These are phyloP conservation scores for Medicago arabica DNA, from an alignment of 306 rosid species.

Conservation along the genomic window DNA sequence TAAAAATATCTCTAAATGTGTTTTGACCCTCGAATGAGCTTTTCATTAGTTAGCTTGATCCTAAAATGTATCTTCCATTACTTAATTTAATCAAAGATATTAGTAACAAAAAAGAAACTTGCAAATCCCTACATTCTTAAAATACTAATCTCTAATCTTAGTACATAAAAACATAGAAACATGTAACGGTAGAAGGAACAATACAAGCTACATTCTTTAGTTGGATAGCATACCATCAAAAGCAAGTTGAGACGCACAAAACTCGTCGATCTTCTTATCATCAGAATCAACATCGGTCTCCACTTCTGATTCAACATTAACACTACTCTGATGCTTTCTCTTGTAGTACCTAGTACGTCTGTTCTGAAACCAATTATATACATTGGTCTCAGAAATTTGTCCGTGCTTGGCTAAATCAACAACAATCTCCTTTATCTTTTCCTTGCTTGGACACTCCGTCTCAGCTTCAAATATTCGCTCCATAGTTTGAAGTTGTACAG, in stretches of 20 bases:
- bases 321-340: conserved; percentile 65
- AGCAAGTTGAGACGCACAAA: conserved; percentile 54
- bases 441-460: conserved; percentile 87
- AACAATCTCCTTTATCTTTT: conserved; percentile 87
- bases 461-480: conserved; percentile 83
- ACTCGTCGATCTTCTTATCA: conserved; percentile 71
- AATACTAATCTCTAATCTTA: too few species aligned
- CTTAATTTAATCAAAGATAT: too few species aligned
- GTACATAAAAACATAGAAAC: too few species aligned
- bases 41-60: too few species aligned
- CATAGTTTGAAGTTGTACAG: conserved; percentile 81
- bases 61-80: too few species aligned
- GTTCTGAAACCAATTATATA: conserved; percentile 95
- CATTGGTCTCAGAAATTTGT: conserved; percentile 84
- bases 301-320: conserved; percentile 71
- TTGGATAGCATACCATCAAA: too few species aligned
- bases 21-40: too few species aligned
- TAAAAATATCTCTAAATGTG: too few species aligned
- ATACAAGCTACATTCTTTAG: too few species aligned
- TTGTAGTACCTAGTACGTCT: conserved; percentile 92
- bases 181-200: too few species aligned
- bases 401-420: conserved; percentile 84
- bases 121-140: too few species aligned
- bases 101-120: too few species aligned
- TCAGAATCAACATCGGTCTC: conserved; percentile 86